A percentile compares a stretch with the other conserved stretches of the same genome.
Evolutionary conservation across 257 asterid genomes (phyloP).

Genomic region (Haberlea rhodopensis): DNA sequence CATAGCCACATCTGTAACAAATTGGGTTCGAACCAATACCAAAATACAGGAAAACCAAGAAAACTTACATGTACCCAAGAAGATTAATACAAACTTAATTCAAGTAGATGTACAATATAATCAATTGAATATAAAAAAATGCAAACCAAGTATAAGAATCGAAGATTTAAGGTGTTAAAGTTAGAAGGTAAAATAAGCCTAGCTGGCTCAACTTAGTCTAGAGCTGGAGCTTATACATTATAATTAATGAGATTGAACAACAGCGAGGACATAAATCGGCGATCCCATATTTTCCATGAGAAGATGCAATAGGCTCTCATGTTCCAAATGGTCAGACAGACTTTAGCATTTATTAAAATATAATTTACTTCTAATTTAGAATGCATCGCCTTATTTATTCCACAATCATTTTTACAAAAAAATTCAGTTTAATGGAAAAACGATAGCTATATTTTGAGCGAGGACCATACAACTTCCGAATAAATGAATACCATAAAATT

Average conservation of each 20-base stretch:
- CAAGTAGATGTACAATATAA: not conserved
- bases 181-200: not conserved
- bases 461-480: not conserved
- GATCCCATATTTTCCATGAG: not conserved
- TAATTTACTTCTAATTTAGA: not conserved
- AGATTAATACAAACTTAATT: not conserved
- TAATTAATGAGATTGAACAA: not conserved
- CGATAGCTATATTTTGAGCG: not conserved
- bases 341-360: not conserved
- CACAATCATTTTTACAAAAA: not conserved
- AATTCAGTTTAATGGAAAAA: not conserved
- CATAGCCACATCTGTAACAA: conserved; percentile 67
- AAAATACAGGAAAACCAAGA: not conserved
- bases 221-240: not conserved
- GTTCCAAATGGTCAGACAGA: not conserved
- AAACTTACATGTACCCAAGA: not conserved
- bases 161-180: not conserved
- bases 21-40: not conserved
- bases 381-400: not conserved
- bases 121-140: not conserved
- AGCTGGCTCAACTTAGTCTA: not conserved
- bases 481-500: not conserved
- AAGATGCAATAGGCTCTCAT: not conserved
- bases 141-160: not conserved
- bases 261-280: not conserved